Percentiles rank a stretch among this genome's conserved stretches.
These are phyloP conservation scores for Moesziomyces sp. DNA, from an alignment of 1,284 basidiomycete genomes.

Conservation along the genomic window DNA sequence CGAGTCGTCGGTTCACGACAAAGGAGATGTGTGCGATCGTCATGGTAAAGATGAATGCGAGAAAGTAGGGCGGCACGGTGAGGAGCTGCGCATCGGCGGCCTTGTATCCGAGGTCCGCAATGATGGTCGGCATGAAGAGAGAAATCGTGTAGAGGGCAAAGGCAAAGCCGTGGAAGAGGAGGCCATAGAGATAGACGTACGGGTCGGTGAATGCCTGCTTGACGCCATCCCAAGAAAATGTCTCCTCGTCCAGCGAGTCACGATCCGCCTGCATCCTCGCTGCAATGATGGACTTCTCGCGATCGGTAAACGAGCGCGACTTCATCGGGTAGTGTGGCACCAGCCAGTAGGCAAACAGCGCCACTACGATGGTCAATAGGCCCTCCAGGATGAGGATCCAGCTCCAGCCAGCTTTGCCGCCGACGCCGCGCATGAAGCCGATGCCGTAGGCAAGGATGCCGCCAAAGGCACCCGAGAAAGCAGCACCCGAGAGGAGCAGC, in stretches of 20 bases:
- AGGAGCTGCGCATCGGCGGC: slow-evolving; percentile 76
- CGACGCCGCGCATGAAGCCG: slow-evolving; percentile 74
- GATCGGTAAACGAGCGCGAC: slow-evolving; percentile 72
- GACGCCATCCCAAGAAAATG: slow-evolving; percentile 67
- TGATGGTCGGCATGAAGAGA: slow-evolving; percentile 71
- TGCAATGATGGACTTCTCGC: slow-evolving; percentile 72
- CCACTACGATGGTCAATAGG: slow-evolving; percentile 71
- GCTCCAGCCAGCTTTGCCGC: slow-evolving; percentile 67
- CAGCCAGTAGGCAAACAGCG: slow-evolving; percentile 72
- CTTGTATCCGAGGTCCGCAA: slow-evolving; percentile 73
- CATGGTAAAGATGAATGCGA: slow-evolving; percentile 69
- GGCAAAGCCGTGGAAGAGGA: slow-evolving; percentile 77
- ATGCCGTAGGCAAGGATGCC: slow-evolving; percentile 73
- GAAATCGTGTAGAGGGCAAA: slow-evolving; percentile 60
- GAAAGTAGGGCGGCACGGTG: slow-evolving; percentile 74
- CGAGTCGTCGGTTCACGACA: slow-evolving; percentile 63
- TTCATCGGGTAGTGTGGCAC: slow-evolving; percentile 74
- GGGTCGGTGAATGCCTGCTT: slow-evolving; percentile 73
- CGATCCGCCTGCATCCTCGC: slow-evolving; percentile 72
- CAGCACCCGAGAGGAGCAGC: slow-evolving; percentile 69
- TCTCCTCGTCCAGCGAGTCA: slow-evolving; percentile 71
- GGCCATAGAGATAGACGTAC: slow-evolving; percentile 75
- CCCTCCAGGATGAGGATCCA: slow-evolving; percentile 78
- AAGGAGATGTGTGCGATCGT: slow-evolving; percentile 72
- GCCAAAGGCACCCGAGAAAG: slow-evolving; percentile 57